These are phyloP conservation scores for Amylostereum areolatum DNA, from an alignment of 1,284 basidiomycete genomes.

Conservation along the genomic window DNA sequence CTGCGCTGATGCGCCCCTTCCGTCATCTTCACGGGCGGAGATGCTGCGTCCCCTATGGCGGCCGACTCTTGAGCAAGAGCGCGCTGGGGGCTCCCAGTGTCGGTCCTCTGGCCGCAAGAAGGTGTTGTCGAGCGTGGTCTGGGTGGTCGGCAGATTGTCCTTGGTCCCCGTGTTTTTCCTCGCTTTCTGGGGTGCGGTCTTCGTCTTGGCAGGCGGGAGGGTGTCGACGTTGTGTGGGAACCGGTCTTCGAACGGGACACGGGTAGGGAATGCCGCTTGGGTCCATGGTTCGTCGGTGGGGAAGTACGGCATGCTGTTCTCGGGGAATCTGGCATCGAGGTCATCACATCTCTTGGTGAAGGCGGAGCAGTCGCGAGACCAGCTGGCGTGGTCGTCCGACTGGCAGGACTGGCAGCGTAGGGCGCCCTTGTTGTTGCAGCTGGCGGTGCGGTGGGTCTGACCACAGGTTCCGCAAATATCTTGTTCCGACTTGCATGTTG, in stretches of 20 bases:
- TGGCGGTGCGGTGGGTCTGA: constrained; percentile 1
- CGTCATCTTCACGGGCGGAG: no score
- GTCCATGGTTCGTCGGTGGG: constrained; percentile 5
- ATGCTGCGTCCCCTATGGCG: no score
- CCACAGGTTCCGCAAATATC: constrained; percentile 9
- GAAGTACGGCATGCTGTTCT: constrained; percentile 1
- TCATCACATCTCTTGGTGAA: not conserved
- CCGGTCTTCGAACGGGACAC: no score
- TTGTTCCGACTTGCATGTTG: not conserved
- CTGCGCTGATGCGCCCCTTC: no score
- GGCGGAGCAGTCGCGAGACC: not conserved
- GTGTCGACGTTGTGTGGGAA: no score
- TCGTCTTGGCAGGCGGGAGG: not conserved
- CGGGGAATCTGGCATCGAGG: constrained; percentile 2
- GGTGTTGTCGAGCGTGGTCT: no score
- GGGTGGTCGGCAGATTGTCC: no score
- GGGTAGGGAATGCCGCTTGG: not conserved
- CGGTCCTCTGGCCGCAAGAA: no score
- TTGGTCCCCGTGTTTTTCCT: not conserved
- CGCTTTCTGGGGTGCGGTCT: not conserved
- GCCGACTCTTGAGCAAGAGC: no score
- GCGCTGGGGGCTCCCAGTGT: no score
- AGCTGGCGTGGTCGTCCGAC: not conserved
- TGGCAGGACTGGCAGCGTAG: not conserved
- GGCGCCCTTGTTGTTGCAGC: not conserved